Base-by-base conservation (phyloP, 148 eudicot genomes). In the Camellia lanceoleosa region DNA sequence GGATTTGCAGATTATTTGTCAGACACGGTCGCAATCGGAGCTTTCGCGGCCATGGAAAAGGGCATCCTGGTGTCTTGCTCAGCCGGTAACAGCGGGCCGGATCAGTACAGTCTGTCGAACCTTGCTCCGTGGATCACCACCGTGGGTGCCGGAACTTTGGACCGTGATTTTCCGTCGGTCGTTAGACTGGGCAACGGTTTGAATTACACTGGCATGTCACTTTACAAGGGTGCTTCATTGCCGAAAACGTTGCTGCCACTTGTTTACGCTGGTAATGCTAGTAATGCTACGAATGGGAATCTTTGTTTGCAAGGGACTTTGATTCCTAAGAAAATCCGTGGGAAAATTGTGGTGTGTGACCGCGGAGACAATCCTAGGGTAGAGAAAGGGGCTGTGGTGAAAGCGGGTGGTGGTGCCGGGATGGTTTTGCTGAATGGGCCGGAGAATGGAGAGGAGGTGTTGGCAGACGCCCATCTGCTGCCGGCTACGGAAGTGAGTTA, bases 61-160 rank as follows among this genome's bases (percentile, higher is more conserved):
- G 94, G 92, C 18, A 84, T 91, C 30, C 8, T 91, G 44, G 92
- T 91, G 16, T 84, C 90, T 0, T 89, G 91, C 59, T 88, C 92
- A 0, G 94, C 89, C 2, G 94, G 94, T 9, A 91, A 91, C 80
- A 82, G 87, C 3, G 94, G 94, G 41, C 94, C 92, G 11, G 79
- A 80, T 2, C 30, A 88, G 4, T 85, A 7, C 9, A 85, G 83
- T 59, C 52, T 91, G 59, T 87, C 90, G 41, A 91, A 91, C 58
- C 80, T 87, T 76, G 90, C 94, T 7, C 94, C 94, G 12, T 91
- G 94, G 94, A 91, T 91, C 4, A 88, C 88, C 6, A 91, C 94
- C 0, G 92, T 91, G 7, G 94, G 92, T 0, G 94, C 94, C 3
- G 92, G 94, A 0, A 91, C 92, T 6, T 74, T 91, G 54, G 94